Evolutionary conservation across 140 eudicot species (phyloP), one percentile per base, ranked within the genome.

Genomic region (Oenanthe javanica): DNA sequence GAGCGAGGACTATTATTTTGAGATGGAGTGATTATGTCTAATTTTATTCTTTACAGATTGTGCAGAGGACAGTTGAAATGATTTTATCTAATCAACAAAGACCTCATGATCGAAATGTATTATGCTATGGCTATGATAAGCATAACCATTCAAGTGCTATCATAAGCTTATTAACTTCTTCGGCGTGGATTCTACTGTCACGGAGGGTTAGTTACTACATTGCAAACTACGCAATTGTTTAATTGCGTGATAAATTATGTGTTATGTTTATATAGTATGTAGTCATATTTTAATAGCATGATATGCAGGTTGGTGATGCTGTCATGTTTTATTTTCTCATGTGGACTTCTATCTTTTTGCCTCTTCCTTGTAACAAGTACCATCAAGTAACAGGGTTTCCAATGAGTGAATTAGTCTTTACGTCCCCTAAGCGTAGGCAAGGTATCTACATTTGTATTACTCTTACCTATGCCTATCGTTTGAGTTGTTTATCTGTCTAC

Each of bases 301-400:
- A 25, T 15, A 18, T 79, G 85, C 91, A 95, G 99, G 83, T 92
- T 21, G 99, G 99, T 80, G 99, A 95, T 81, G 85, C 70, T 79
- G 79, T 92, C 55, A 92, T 95, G 97, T 46, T 81, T 38, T 79
- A 95, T 87, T 78, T 95, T 70, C 82, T 95, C 69, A 83, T 59
- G 79, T 48, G 87, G 73, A 80, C 89, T 55, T 89, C 89, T 76
- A 82, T 95, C 82, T 95, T 92, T 84, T 52, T 94, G 81, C 92
- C 96, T 15, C 85, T 95, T 72, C 87, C 87, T 76, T 78, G 55
- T 57, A 87, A 80, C 74, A 89, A 82, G 75, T 84, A 86, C 77
- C 89, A 87, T 80, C 97, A 95, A 82, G 97, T 90, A 54, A 72
- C 97, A 31, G 99, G 99, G 73, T 84, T 69, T 82, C 88, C 91